A percentile compares a stretch with the other conserved stretches of the same genome.
Evolutionary conservation across 176 grass and related monocot species (phyloP).

Genomic region (Avena atlantica): DNA sequence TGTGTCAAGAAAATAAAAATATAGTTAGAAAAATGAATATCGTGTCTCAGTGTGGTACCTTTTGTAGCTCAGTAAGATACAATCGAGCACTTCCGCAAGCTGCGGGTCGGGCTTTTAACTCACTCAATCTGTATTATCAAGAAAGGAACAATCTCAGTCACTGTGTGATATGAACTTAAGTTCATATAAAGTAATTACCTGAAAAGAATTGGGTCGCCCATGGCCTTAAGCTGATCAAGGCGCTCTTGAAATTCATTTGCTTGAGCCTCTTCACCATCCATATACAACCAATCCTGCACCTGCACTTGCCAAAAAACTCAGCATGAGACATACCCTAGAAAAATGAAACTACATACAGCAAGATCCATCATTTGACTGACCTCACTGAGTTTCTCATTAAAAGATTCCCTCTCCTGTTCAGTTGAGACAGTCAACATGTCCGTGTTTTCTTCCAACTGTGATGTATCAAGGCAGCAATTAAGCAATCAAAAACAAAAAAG

Average conservation of each 20-base stretch:
- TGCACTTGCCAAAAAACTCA: constrained; percentile 48
- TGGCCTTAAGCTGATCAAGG: constrained; percentile 82
- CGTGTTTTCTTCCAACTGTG: constrained; percentile 83
- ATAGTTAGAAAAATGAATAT: constrained; percentile 27
- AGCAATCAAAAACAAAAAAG: constrained; percentile 44
- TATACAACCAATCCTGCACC: constrained; percentile 99
- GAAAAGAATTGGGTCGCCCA: constrained; percentile 94
- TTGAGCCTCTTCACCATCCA: constrained; percentile 97
- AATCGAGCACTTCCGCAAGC: constrained; percentile 78
- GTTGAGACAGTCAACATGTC: constrained; percentile 86
- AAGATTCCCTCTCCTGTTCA: constrained; percentile 85
- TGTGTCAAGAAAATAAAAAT: neutral
- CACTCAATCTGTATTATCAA: constrained; percentile 67
- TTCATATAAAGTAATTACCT: constrained; percentile 58
- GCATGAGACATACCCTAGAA: constrained; percentile 14
- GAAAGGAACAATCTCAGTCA: constrained; percentile 30
- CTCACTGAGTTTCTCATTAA: constrained; percentile 83
- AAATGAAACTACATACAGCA: constrained; percentile 17
- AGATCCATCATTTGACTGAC: constrained; percentile 47
- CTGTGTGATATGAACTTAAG: neutral
- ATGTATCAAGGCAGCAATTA: constrained; percentile 36
- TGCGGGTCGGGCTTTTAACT: constrained; percentile 74
- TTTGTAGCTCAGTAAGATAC: constrained; percentile 84
- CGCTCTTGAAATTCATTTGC: constrained; percentile 89
- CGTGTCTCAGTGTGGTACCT: constrained; percentile 28